Evolutionary conservation across 2,329 filamentous ascomycete species (phyloP).

Genomic region (Colletotrichum graminicola): DNA sequence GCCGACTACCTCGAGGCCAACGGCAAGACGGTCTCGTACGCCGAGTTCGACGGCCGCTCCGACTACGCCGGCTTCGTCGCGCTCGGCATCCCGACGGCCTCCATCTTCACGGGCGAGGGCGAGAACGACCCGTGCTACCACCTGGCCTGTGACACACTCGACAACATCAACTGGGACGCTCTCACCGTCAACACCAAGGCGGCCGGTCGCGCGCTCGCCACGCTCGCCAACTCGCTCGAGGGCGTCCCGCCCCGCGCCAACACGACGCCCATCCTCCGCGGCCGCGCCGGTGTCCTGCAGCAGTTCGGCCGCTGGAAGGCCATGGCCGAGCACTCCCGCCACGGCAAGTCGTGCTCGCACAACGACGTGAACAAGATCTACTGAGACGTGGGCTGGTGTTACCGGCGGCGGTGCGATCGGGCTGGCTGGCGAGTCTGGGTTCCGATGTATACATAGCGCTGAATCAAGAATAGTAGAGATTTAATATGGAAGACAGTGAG

Average conservation of each 20-base stretch:
- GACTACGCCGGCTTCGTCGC: constrained; percentile 57
- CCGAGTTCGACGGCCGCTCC: constrained; percentile 52
- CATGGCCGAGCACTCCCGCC: constrained; percentile 28
- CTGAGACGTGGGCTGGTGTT: not conserved
- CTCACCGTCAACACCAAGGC: constrained; percentile 54
- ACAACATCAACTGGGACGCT: constrained; percentile 57
- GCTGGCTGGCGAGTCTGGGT: no score
- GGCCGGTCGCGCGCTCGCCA: constrained; percentile 64
- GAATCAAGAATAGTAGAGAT: not conserved
- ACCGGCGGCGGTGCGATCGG: no score
- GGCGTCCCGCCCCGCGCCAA: constrained; percentile 50
- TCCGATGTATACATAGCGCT: not conserved
- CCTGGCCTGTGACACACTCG: constrained; percentile 54
- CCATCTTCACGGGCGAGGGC: constrained; percentile 57
- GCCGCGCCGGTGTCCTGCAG: constrained; percentile 33
- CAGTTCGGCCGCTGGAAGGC: constrained; percentile 35
- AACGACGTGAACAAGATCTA: constrained; percentile 36
- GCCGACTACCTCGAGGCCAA: constrained; percentile 51
- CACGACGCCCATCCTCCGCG: constrained; percentile 46
- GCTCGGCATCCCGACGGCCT: constrained; percentile 55
- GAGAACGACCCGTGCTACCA: constrained; percentile 55
- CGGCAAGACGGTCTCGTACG: constrained; percentile 49
- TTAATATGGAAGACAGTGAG: not conserved
- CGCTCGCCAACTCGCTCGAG: constrained; percentile 52
- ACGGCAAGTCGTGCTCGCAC: constrained; percentile 41